These are phyloP conservation scores for Scheffersomyces lignicola DNA, from an alignment of 1,139 yeast species.

Conservation along the genomic window DNA sequence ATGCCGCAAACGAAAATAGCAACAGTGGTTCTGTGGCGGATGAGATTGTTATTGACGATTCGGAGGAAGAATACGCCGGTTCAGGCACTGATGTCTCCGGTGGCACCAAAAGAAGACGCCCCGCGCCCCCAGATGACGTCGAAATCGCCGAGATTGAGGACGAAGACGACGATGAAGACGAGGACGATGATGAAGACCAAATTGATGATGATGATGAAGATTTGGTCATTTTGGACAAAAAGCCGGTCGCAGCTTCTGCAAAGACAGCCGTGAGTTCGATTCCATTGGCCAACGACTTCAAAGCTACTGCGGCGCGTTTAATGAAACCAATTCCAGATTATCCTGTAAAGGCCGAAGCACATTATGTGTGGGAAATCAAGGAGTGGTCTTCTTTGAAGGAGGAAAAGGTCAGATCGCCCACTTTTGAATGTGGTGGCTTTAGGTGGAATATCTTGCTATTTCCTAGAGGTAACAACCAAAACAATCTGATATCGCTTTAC, in stretches of 20 bases:
- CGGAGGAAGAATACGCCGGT: conserved; percentile 8
- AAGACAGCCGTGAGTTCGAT: conserved; percentile 5
- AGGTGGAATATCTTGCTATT: conserved; percentile 76
- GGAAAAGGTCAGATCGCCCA: conserved; percentile 51
- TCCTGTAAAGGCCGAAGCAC: conserved; percentile 38
- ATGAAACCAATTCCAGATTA: conserved; percentile 48
- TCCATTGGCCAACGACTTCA: conserved; percentile 35
- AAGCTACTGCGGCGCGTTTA: conserved; percentile 27
- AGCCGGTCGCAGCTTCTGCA: conserved; percentile 4
- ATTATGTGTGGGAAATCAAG: conserved; percentile 72
- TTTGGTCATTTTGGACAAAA: neutral
- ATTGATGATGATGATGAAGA: conserved; percentile 7
- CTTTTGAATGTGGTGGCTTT: conserved; percentile 64
- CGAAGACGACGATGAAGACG: conserved; percentile 14
- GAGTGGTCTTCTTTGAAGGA: conserved; percentile 59
- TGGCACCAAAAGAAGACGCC: conserved; percentile 7
- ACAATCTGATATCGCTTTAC: conserved; percentile 55
- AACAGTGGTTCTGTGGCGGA: neutral
- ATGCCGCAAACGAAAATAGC: neutral
- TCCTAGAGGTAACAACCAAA: conserved; percentile 67
- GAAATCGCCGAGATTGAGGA: conserved; percentile 10
- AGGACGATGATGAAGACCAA: conserved; percentile 15
- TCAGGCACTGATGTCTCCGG: conserved; percentile 11
- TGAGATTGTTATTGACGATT: conserved; percentile 7
- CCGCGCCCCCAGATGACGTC: conserved; percentile 6